Evolutionary conservation across 2,329 filamentous ascomycete species (phyloP), one percentile per base, ranked within the genome.

Genomic region (Orbilia ellipsospora): DNA sequence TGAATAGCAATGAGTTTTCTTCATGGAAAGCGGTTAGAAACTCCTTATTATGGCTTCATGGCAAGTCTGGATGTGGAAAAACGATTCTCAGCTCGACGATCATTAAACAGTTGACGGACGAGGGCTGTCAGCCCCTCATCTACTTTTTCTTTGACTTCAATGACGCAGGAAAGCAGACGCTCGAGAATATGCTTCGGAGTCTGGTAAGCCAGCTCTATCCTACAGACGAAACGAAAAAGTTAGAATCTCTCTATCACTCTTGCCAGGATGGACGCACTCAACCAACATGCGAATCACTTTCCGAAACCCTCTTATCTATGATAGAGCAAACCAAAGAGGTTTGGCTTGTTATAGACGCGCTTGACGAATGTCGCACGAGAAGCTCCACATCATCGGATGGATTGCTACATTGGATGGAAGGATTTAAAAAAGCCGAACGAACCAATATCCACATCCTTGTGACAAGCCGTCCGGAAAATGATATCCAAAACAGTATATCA

Each of bases 71-170:
- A 42, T 84, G 83, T 59, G 83, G 84, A 12, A 84, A 84, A 72
- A 84, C 83, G 0, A 79, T 84, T 60, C 79, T 84, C 0, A 81
- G 81, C 69, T 83, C 81, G 5, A 82, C 80, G n/a, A n/a, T n/a
- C n/a, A n/a, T n/a, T n/a, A n/a, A n/a, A n/a, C n/a, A n/a, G n/a
- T n/a, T n/a, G n/a, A n/a, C n/a, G n/a, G n/a, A n/a, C n/a, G n/a
- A n/a, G n/a, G n/a, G n/a, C n/a, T n/a, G n/a, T 31, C 40, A 36
- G n/a, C 15, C 15, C 42, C 7, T 45, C 13, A 16, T 67, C 1
- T 83, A 83, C 59, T 83, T 82, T 77, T 83, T 81, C 70, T 83
- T 83, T 56, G 80, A 81, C 65, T 85, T 85, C 77, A 83, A 80
- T 5, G 81, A 84, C 54, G 44, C 5, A 0, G 55, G 80, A 20